Percentiles rank a stretch among this genome's conserved stretches.
These are phyloP conservation scores for Handroanthus guayacan DNA, from an alignment of 257 asterid genomes.

Conservation along the genomic window DNA sequence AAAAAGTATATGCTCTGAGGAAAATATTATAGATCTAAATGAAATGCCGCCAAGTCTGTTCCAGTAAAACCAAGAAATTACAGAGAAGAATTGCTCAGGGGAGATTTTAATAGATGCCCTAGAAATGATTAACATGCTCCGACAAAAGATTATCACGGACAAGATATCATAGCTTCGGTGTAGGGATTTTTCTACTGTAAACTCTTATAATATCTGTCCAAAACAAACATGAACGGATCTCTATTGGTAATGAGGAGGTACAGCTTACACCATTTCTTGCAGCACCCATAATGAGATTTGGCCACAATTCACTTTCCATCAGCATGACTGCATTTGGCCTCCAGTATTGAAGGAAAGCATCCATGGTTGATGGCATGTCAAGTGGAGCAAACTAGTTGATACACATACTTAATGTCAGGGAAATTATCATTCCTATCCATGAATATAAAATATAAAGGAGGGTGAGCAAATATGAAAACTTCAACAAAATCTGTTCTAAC, in stretches of 20 bases:
- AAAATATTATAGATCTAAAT: conserved; percentile 2
- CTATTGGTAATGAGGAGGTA: conserved; percentile 28
- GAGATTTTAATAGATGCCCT: conserved; percentile 2
- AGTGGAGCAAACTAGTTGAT: conserved; percentile 88
- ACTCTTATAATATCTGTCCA: background rate
- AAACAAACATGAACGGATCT: conserved; percentile 7
- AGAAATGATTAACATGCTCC: conserved; percentile 10
- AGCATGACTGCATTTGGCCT: conserved; percentile 81
- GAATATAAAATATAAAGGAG: conserved; percentile 12
- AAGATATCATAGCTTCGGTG: conserved; percentile 7
- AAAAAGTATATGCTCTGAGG: conserved; percentile 5
- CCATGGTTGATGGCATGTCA: conserved; percentile 80
- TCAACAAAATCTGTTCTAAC: conserved; percentile 15
- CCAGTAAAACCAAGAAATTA: background rate
- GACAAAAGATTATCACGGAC: conserved; percentile 10
- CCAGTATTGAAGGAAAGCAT: conserved; percentile 84
- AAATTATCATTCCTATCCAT: background rate
- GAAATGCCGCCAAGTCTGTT: background rate
- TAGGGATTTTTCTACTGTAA: conserved; percentile 4
- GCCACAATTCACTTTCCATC: conserved; percentile 94
- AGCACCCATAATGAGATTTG: conserved; percentile 86
- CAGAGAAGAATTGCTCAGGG: conserved; percentile 21
- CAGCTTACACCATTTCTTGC: conserved; percentile 68
- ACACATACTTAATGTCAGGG: conserved; percentile 11
- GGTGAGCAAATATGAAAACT: conserved; percentile 12